These are phyloP conservation scores for Colletotrichum tamarilloi DNA, from an alignment of 2,329 filamentous ascomycete species.

Conservation along the genomic window DNA sequence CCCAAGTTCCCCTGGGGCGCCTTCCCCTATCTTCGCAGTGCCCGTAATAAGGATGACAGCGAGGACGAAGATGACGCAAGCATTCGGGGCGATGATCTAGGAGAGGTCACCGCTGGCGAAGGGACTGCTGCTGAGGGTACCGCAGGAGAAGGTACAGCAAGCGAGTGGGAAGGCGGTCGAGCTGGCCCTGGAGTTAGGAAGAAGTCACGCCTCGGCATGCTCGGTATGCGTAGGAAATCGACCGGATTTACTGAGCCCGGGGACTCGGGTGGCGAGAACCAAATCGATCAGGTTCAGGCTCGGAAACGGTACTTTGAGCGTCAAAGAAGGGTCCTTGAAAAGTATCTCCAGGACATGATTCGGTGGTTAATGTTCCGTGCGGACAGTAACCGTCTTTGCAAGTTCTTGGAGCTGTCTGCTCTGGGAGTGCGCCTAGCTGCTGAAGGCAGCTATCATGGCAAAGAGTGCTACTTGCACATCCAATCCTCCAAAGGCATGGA, in stretches of 20 bases:
- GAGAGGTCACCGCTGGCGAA: conserved; percentile 56
- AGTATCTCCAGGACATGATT: conserved; percentile 93
- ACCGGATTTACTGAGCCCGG: conserved; percentile 60
- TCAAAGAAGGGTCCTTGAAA: conserved; percentile 87
- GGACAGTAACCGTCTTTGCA: conserved; percentile 94
- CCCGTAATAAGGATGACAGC: conserved; percentile 83
- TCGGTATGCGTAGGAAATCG: conserved; percentile 64
- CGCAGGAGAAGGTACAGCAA: conserved; percentile 62
- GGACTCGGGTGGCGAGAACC: conserved; percentile 52
- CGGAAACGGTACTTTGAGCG: conserved; percentile 78
- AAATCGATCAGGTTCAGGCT: conserved; percentile 53
- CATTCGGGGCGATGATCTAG: conserved; percentile 50
- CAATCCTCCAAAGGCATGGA: conserved; percentile 91
- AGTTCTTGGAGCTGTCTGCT: conserved; percentile 94
- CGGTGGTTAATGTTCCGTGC: conserved; percentile 96
- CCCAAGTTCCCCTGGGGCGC: conserved; percentile 90
- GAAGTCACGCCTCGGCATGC: conserved; percentile 64
- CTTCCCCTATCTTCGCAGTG: conserved; percentile 88
- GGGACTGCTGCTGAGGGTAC: conserved; percentile 57
- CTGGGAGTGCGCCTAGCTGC: conserved; percentile 92
- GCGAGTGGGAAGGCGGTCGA: conserved; percentile 45
- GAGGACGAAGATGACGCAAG: conserved; percentile 74
- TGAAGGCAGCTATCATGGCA: conserved; percentile 96
- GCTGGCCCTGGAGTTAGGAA: conserved; percentile 46
- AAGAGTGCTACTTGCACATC: conserved; percentile 94